A percentile compares a stretch with the other conserved stretches of the same genome.
Evolutionary conservation across 2,329 filamentous ascomycete species (phyloP).

Genomic region (Fusarium annulatum): DNA sequence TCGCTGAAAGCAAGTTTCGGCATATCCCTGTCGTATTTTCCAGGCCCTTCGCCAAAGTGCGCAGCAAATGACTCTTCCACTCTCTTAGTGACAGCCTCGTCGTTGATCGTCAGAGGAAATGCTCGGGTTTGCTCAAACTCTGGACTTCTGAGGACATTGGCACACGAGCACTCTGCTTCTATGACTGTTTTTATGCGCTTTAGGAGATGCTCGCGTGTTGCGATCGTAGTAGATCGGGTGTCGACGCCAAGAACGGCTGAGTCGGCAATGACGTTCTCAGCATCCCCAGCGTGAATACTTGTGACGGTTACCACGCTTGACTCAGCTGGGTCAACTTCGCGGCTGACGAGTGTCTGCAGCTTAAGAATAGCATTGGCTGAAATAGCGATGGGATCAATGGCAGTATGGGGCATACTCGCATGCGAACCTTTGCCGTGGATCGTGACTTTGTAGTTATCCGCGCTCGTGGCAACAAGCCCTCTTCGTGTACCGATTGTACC

Average conservation of each 20-base stretch:
- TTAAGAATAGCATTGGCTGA: constrained; percentile 16
- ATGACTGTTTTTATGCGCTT: constrained; percentile 56
- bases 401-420: constrained; percentile 22
- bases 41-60: constrained; percentile 54
- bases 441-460: constrained; percentile 46
- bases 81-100: constrained; percentile 54
- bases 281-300: constrained; percentile 54
- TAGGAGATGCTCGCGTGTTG: constrained; percentile 50
- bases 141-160: constrained; percentile 56
- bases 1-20: constrained; percentile 62
- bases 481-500: constrained; percentile 46
- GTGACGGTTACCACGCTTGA: constrained; percentile 58
- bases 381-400: constrained; percentile 13
- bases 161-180: constrained; percentile 63
- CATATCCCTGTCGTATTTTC: constrained; percentile 49
- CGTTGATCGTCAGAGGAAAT: constrained; percentile 65
- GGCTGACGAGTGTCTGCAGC: constrained; percentile 47
- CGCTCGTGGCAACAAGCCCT: constrained; percentile 42
- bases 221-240: constrained; percentile 50
- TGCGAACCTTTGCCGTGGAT: constrained; percentile 51
- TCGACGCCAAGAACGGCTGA: constrained; percentile 54
- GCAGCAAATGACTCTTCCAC: constrained; percentile 57
- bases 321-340: constrained; percentile 50
- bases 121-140: constrained; percentile 53
- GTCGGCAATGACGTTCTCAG: constrained; percentile 59